Evolutionary conservation across 2,329 filamentous ascomycete genomes (phyloP).

Genomic region (Cladosporium oxysporum): DNA sequence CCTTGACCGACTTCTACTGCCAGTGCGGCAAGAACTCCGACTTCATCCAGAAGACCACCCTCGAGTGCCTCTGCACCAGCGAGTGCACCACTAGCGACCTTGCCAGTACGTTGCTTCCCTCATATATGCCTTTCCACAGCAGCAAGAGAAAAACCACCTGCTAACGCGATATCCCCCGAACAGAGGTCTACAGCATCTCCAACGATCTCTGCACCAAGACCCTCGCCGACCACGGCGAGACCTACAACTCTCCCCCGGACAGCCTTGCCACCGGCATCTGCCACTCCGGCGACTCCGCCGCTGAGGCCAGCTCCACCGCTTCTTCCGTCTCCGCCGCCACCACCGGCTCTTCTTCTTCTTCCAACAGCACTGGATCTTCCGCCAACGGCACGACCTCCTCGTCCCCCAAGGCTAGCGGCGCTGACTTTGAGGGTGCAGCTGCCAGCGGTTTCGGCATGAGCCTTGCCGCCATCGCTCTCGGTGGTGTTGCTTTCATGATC

Average conservation of each 20-base stretch:
- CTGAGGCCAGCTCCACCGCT: slow-evolving; percentile 22
- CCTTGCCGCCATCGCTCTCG: slow-evolving; percentile 14
- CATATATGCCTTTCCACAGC: background rate
- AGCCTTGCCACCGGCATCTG: slow-evolving; percentile 23
- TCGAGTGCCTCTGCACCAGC: slow-evolving; percentile 40
- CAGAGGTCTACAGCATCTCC: slow-evolving; percentile 26
- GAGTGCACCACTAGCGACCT: slow-evolving; percentile 42
- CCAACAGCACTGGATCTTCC: slow-evolving; percentile 33
- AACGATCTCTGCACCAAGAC: slow-evolving; percentile 30
- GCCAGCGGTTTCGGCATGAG: slow-evolving; percentile 5
- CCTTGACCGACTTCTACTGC: slow-evolving; percentile 50
- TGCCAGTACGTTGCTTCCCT: slow-evolving; percentile 39
- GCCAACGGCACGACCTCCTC: slow-evolving; percentile 24
- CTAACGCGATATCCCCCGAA: background rate
- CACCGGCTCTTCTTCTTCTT: slow-evolving; percentile 27
- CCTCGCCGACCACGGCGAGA: slow-evolving; percentile 25
- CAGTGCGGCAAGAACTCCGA: slow-evolving; percentile 51
- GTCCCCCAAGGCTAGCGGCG: slow-evolving; percentile 20
- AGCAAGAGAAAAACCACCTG: background rate
- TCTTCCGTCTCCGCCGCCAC: slow-evolving; percentile 27
- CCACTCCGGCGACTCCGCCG: slow-evolving; percentile 15
- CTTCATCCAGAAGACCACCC: slow-evolving; percentile 43
- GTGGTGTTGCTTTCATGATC: slow-evolving; percentile 14
- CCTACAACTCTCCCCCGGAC: slow-evolving; percentile 20
- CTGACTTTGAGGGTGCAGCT: slow-evolving; percentile 8